Base-by-base conservation (phyloP, 176 grass and related monocot species). In the Musa acuminata region DNA sequence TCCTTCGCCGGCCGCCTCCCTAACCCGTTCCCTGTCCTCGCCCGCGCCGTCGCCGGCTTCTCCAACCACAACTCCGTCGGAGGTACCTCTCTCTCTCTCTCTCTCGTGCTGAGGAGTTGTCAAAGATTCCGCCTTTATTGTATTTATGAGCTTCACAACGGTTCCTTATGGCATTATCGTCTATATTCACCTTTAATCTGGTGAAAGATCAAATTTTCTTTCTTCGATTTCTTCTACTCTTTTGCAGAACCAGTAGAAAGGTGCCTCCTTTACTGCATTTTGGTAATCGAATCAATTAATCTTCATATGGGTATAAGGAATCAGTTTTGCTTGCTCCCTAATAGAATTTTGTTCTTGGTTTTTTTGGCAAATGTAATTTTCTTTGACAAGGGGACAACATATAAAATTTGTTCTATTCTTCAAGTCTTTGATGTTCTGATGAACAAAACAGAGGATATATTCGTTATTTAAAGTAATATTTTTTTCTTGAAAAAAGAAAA, bases 41-140 rank as follows among this genome's bases (percentile, higher is more conserved):
- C 95, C 69, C 90, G 95, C 67, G 86, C 88, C 77, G 81, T 93
- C 59, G 84, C 82, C 70, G 95, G 95, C 53, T 87, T 88, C 80
- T 99, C 95, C 35, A 99, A 99, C 86, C 90, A 86, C 62, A 99
- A 99, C 74, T 99, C 95, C 43, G 88, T 99, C 17, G 95, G 95
- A 91, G 95, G 95, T 91, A 82, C 57, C 27, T 64, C 21, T 26
- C 16, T 26, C 19, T 65, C 11, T 16, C 43, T 14, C 7, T 13
- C 17, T 9, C 26, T 0, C 14, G 3, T 6, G 3, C 35, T 43
- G 35, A 43, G 35, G 4, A 43, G 35, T 43, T 43, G 35, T 16
- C 8, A 48, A 49, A 70, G 29, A 17, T 11, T 35, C 19, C 67
- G 17, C 1, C 48, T 70, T 50, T 20, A 11, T 70, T 50, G 67